These are phyloP conservation scores for Xylaria scruposa DNA, from an alignment of 495 filamentous ascomycete genomes.

Conservation along the genomic window DNA sequence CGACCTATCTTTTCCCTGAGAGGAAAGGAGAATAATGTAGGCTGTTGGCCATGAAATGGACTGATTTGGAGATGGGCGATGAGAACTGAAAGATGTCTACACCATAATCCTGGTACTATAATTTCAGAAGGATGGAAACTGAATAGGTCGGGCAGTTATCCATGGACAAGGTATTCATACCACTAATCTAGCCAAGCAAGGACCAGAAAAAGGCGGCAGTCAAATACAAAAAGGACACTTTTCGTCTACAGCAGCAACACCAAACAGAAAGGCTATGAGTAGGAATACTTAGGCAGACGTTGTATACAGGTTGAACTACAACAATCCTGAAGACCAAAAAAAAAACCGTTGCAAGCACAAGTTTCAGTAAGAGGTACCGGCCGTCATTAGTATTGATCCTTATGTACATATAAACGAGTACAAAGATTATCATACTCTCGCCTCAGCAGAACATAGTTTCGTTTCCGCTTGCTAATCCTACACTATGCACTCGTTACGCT, in stretches of 20 bases:
- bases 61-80: not conserved
- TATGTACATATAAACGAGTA: conserved; percentile 3
- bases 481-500: not conserved
- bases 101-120: not conserved
- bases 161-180: not conserved
- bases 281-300: not conserved
- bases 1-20: too few relatives aligned
- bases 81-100: not conserved
- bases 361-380: not conserved
- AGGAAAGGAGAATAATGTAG: not conserved
- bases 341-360: not conserved
- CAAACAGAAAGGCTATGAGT: not conserved
- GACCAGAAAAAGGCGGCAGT: not conserved
- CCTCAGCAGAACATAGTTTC: not conserved
- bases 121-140: too few relatives aligned
- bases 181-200: not conserved
- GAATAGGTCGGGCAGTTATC: not conserved
- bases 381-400: not conserved
- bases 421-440: not conserved
- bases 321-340: not conserved
- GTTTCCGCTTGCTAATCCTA: conserved; percentile 2
- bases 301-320: not conserved
- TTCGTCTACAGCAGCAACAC: not conserved
- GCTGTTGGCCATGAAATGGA: not conserved
- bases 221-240: not conserved